phyloP scores from a whole-genome alignment of 768 basidiomycete genomes.

The Hygrophoropsis aurantiaca region DNA sequence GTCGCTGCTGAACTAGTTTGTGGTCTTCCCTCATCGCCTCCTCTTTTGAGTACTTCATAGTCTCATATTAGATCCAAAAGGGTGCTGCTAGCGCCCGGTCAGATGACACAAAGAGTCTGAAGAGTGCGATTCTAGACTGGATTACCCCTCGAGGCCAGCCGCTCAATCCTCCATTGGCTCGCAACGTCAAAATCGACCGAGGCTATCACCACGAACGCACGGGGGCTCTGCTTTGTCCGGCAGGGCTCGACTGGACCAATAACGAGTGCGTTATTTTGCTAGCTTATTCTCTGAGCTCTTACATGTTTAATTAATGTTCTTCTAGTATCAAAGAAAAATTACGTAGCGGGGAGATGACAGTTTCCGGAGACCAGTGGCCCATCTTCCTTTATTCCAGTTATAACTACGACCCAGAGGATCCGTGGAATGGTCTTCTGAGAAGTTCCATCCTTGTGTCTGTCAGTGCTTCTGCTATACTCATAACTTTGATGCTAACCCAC shows the following conservation, averaged over 20 bases:
- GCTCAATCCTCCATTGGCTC: constrained; percentile 2
- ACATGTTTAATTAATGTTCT: background rate
- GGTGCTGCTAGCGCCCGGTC: constrained; percentile 16
- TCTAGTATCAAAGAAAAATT: constrained; percentile 1
- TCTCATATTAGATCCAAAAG: constrained; percentile 21
- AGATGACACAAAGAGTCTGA: constrained; percentile 14
- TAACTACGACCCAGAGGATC: constrained; percentile 20
- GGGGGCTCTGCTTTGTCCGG: constrained; percentile 19
- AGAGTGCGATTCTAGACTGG: constrained; percentile 23
- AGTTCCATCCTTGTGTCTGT: constrained; percentile 21
- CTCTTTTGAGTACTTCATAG: background rate
- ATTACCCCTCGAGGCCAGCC: constrained; percentile 17
- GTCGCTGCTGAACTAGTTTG: constrained; percentile 15
- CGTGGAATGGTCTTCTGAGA: constrained; percentile 25
- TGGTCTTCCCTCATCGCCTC: background rate
- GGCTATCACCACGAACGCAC: constrained; percentile 18
- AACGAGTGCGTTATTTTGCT: constrained; percentile 7
- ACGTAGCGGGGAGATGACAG: constrained; percentile 9
- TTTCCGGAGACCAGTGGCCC: constrained; percentile 25
- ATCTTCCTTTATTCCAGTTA: constrained; percentile 18
- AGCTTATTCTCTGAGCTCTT: background rate
- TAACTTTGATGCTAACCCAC: constrained; percentile 4
- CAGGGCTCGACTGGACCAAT: constrained; percentile 18
- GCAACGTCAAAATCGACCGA: constrained; percentile 12
- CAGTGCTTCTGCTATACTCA: background rate